Percentiles rank a stretch among this genome's conserved stretches.
Conservation (phyloP, 257 asterid species). For the Anisodus tanguticus region DNA sequence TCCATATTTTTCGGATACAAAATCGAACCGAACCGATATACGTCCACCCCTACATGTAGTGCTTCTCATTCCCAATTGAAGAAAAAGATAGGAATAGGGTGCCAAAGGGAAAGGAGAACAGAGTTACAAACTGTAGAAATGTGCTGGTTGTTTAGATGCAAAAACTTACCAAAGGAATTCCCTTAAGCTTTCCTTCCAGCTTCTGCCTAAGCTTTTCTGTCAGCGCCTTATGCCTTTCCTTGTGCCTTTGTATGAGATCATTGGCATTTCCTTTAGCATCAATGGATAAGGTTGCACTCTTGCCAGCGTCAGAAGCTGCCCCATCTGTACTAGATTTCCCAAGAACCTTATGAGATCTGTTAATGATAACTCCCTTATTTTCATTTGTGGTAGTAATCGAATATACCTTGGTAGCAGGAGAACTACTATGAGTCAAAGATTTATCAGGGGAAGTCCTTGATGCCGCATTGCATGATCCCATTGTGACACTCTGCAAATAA, state of each 20-base stretch:
- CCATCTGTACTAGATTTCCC: slow-evolving; percentile 99
- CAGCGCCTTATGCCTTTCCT: slow-evolving; percentile 78
- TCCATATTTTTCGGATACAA: too few relatives aligned
- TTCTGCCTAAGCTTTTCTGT: slow-evolving; percentile 30
- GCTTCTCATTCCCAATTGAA: background rate
- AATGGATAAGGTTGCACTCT: slow-evolving; percentile 74
- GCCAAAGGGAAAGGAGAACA: background rate
- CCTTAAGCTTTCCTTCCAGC: slow-evolving; percentile 78
- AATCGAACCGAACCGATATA: too few relatives aligned
- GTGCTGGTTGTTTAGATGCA: background rate
- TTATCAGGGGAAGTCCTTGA: slow-evolving; percentile 49
- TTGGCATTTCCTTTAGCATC: slow-evolving; percentile 87
- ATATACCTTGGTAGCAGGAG: slow-evolving; percentile 90
- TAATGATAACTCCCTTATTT: slow-evolving; percentile 97
- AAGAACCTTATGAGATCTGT: slow-evolving; percentile 99
- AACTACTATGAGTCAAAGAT: slow-evolving; percentile 42
- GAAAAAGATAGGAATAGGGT: background rate
- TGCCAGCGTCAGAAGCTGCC: slow-evolving; percentile 73
- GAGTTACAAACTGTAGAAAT: background rate
- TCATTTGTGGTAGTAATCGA: slow-evolving; percentile 93
- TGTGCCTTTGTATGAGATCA: slow-evolving; percentile 75
- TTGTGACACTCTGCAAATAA: slow-evolving; percentile 61
- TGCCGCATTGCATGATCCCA: slow-evolving; percentile 49
- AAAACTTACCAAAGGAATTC: slow-evolving; percentile 66
- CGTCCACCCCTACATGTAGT: too few relatives aligned